Evolutionary conservation across 2,329 filamentous ascomycete genomes (phyloP).

Genomic region (Plenodomus lindquistii): DNA sequence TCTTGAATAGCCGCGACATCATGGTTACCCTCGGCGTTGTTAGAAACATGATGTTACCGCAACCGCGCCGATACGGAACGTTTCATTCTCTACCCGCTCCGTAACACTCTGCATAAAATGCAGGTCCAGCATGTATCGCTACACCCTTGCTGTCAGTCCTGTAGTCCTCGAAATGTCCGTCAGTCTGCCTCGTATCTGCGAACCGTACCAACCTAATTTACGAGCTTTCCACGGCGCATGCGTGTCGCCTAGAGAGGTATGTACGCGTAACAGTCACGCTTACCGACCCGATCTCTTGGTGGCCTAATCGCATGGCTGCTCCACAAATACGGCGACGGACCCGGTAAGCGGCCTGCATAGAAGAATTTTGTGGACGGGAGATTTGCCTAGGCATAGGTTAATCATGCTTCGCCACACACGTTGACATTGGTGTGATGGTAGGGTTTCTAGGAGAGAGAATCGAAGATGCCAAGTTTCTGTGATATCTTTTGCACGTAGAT

Average conservation of each 20-base stretch:
- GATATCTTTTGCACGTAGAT: too few species aligned
- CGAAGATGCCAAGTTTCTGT: too few species aligned
- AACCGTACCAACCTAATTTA: neutral
- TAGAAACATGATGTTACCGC: neutral
- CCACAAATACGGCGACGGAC: neutral
- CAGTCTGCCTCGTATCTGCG: neutral
- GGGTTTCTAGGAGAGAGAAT: too few species aligned
- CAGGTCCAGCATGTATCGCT: neutral
- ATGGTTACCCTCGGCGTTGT: neutral
- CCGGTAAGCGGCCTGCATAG: constrained; percentile 2
- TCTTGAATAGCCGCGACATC: neutral
- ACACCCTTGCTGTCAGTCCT: neutral
- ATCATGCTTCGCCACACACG: neutral
- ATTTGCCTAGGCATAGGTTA: too few species aligned
- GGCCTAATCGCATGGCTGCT: neutral
- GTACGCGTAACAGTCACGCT: neutral
- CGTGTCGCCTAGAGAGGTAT: neutral
- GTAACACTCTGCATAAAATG: neutral
- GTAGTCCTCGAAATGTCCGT: neutral
- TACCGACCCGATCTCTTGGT: neutral
- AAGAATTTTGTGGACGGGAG: constrained; percentile 2
- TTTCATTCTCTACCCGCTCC: neutral
- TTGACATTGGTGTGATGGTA: neutral
- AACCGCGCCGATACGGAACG: neutral
- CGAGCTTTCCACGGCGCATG: neutral